A percentile compares a stretch with the other conserved stretches of the same genome.
phyloP scores from a whole-genome alignment of 805 yeast genomes.

The Wickerhamomyces bovis region DNA sequence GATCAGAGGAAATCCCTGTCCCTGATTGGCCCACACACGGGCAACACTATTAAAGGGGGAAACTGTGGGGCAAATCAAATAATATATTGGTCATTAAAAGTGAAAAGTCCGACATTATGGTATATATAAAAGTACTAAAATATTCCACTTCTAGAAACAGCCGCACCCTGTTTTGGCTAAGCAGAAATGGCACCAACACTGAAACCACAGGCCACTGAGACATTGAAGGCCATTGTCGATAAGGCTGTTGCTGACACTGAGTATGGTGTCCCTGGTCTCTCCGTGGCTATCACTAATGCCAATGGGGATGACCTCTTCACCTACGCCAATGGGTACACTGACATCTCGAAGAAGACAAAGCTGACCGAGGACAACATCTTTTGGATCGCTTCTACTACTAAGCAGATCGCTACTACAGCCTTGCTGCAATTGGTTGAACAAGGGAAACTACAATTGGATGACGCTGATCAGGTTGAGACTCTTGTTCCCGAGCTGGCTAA shows the following conservation, averaged over 20 bases:
- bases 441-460: conserved; percentile 27
- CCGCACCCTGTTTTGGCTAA: too few relatives aligned
- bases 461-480: conserved; percentile 25
- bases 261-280: conserved; percentile 9
- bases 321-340: conserved; percentile 18
- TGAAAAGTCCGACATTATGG: too few relatives aligned
- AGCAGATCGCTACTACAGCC: conserved; percentile 26
- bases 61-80: too few relatives aligned
- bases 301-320: conserved; percentile 17
- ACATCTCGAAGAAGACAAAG: conserved; percentile 9
- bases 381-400: conserved; percentile 29
- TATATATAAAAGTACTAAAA: too few relatives aligned
- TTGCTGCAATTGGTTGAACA: conserved; percentile 29
- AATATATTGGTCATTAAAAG: too few relatives aligned
- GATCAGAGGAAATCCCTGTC: too few relatives aligned
- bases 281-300: conserved; percentile 13
- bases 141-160: too few relatives aligned
- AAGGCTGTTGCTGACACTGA: conserved; percentile 2
- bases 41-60: too few relatives aligned
- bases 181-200: not conserved
- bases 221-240: conserved; percentile 1
- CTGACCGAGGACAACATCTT: conserved; percentile 23
- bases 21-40: too few relatives aligned
- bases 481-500: conserved; percentile 27
- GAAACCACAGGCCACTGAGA: not conserved